phyloP scores from a whole-genome alignment of 768 basidiomycete species.

The Lanmaoa rubissima region DNA sequence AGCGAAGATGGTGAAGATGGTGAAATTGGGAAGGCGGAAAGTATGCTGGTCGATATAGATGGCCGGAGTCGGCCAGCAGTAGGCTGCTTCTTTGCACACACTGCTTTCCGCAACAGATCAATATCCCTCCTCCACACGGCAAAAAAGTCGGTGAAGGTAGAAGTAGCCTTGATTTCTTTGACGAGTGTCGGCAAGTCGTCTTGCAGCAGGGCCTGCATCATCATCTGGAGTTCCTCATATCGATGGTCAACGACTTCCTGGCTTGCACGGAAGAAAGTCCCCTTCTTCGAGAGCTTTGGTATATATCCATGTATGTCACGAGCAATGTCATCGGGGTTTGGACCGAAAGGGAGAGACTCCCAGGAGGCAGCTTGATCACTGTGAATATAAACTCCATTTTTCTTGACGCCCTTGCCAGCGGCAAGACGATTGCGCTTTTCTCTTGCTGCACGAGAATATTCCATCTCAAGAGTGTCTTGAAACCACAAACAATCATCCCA shows the following conservation, averaged over 20 bases:
- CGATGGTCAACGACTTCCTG: constrained; percentile 65
- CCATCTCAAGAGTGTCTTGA: constrained; percentile 65
- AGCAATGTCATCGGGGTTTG: constrained; percentile 73
- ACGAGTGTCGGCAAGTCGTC: constrained; percentile 65
- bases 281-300: constrained; percentile 69
- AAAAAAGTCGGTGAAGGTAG: constrained; percentile 71
- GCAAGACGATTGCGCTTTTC: constrained; percentile 65
- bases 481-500: constrained; percentile 86
- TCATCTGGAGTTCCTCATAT: constrained; percentile 53
- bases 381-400: constrained; percentile 63
- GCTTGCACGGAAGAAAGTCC: constrained; percentile 68
- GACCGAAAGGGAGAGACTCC: constrained; percentile 82
- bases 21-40: constrained; percentile 53
- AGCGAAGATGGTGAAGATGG: constrained; percentile 9
- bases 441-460: constrained; percentile 61
- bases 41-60: constrained; percentile 53
- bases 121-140: constrained; percentile 73
- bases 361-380: constrained; percentile 77
- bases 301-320: constrained; percentile 63
- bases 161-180: constrained; percentile 58
- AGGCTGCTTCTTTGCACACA: constrained; percentile 12
- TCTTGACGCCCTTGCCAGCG: constrained; percentile 75
- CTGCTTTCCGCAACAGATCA: constrained; percentile 52
- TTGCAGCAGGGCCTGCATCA: constrained; percentile 58
- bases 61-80: constrained; percentile 32